Conservation (phyloP, 2,329 filamentous ascomycete species). For the Xylaria sp. region DNA sequence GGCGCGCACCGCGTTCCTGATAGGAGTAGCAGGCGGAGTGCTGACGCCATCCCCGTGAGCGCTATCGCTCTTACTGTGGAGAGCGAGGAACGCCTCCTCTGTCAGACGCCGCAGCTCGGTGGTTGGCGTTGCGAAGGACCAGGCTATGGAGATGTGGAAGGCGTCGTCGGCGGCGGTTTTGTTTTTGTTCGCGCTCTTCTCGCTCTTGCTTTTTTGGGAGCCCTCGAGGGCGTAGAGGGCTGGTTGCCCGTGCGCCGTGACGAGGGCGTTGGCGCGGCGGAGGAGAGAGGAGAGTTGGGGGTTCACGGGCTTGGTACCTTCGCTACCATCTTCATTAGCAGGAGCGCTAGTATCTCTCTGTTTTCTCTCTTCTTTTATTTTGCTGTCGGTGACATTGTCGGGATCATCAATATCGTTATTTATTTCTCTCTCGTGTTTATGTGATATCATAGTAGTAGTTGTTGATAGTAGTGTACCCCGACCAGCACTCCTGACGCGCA, state of each 20-base stretch:
- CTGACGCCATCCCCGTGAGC: not conserved
- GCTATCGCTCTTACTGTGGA: too few species aligned
- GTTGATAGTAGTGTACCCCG: too few species aligned
- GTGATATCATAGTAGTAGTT: too few species aligned
- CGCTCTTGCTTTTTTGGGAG: not conserved
- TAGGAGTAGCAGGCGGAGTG: not conserved
- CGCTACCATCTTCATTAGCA: not conserved
- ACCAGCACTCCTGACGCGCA: slow-evolving; percentile 63
- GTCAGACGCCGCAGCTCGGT: slow-evolving; percentile 57
- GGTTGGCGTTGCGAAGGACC: slow-evolving; percentile 72
- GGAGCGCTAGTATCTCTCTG: not conserved
- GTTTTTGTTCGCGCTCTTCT: not conserved
- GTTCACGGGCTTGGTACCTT: slow-evolving; percentile 45
- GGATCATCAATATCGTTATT: not conserved
- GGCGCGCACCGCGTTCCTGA: slow-evolving; percentile 28
- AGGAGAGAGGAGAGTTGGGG: slow-evolving; percentile 72
- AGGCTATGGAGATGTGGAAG: slow-evolving; percentile 92
- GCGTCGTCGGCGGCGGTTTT: slow-evolving; percentile 53
- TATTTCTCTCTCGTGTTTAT: not conserved
- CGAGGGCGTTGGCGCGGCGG: slow-evolving; percentile 71
- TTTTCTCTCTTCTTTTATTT: slow-evolving; percentile 11
- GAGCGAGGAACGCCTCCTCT: slow-evolving; percentile 42
- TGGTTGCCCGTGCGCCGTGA: slow-evolving; percentile 71
- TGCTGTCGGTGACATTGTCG: too few species aligned
- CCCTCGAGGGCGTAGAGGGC: slow-evolving; percentile 68